Percentiles rank a stretch among this genome's conserved stretches.
These are phyloP conservation scores for Coemansia sp. DNA, from an alignment of 192 early-diverging fungal species.

Conservation along the genomic window DNA sequence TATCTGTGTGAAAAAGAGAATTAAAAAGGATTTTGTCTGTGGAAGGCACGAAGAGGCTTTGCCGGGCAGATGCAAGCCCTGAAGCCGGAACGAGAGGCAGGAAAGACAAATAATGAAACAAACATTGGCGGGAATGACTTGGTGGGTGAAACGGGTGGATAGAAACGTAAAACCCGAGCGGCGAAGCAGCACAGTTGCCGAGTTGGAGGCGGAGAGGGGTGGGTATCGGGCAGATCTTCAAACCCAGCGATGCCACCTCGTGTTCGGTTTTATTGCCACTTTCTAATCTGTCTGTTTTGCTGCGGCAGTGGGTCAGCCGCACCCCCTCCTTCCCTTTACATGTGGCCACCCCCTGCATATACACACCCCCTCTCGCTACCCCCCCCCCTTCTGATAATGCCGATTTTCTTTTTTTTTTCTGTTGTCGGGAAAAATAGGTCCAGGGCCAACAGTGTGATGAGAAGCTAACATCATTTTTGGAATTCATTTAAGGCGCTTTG, in stretches of 20 bases:
- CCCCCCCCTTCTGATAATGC: conserved; percentile 4
- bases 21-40: not conserved
- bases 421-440: not conserved
- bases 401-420: not conserved
- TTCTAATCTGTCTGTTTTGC: conserved; percentile 5
- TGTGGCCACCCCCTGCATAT: not conserved
- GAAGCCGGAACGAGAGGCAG: not conserved
- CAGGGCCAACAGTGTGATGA: conserved; percentile 1
- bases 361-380: conserved; percentile 1
- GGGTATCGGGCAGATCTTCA: not conserved
- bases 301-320: not conserved
- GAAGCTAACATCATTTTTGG: conserved; percentile 19
- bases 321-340: not conserved
- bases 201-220: not conserved
- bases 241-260: not conserved
- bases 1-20: not conserved
- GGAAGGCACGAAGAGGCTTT: not conserved
- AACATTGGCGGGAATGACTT: not conserved
- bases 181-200: not conserved
- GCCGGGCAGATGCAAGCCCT: not conserved
- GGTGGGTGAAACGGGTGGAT: not conserved
- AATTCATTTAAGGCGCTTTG: conserved; percentile 28
- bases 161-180: not conserved
- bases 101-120: not conserved
- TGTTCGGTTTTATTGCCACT: not conserved